These are phyloP conservation scores for Parascedosporium putredinis DNA, from an alignment of 2,329 filamentous ascomycete species.

Conservation along the genomic window DNA sequence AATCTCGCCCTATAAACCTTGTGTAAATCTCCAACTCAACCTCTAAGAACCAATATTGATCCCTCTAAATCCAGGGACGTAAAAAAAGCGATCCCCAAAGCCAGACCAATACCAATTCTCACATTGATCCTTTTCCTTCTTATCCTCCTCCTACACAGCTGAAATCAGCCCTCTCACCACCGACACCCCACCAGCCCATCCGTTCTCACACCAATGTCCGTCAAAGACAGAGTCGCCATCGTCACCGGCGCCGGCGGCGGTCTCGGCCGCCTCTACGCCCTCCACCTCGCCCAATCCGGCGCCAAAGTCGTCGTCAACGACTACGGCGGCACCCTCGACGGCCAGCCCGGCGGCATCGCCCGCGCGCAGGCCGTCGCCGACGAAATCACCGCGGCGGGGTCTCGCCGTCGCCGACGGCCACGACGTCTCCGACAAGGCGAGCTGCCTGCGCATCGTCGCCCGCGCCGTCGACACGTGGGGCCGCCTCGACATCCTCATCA, in stretches of 20 bases:
- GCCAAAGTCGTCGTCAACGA: constrained; percentile 14
- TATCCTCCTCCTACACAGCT: too few species aligned
- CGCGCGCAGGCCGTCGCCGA: constrained; percentile 11
- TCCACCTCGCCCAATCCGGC: constrained; percentile 12
- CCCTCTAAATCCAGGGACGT: too few species aligned
- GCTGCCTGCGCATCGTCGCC: constrained; percentile 78
- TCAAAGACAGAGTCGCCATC: constrained; percentile 12
- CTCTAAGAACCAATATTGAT: too few species aligned
- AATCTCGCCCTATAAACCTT: too few species aligned
- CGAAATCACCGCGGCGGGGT: constrained; percentile 12
- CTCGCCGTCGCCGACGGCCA: constrained; percentile 12
- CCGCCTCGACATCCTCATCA: constrained; percentile 88
- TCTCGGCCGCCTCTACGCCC: constrained; percentile 15
- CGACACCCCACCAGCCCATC: too few species aligned
- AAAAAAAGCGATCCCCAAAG: too few species aligned
- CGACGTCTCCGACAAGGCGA: constrained; percentile 11
- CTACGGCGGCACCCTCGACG: constrained; percentile 9
- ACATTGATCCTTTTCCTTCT: too few species aligned
- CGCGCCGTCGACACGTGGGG: constrained; percentile 72
- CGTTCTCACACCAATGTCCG: too few species aligned
- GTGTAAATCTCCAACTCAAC: too few species aligned
- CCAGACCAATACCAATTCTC: too few species aligned
- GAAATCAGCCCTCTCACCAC: too few species aligned
- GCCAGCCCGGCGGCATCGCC: constrained; percentile 8
- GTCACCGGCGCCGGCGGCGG: constrained; percentile 16